Base-by-base conservation (phyloP, 371 early-diverging fungal species). In the Coemansia sp. region DNA sequence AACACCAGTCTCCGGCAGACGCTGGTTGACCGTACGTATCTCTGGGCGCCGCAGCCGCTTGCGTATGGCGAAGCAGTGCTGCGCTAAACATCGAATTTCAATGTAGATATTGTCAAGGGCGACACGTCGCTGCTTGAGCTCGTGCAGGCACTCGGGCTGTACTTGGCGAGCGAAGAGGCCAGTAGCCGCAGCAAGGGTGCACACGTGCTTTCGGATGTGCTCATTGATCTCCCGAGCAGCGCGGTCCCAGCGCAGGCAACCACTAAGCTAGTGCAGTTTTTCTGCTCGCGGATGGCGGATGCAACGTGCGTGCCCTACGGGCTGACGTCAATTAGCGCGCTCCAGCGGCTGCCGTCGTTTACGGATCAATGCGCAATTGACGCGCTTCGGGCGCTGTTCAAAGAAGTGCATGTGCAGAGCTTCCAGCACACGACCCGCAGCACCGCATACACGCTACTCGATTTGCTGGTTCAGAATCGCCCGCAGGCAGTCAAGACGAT, bases 171-270 rank as follows among this genome's bases (percentile, higher is more conserved):
- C 72, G 87, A 89, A 9, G 95, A 94, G 55, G 88, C 90, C 32
- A 86, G 84, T 64, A 80, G 87, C 31, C 88, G 98, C 53, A 90
- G 93, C 33, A 90, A 90, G 82, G 98, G 96, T 84, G 80, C 57
- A 24, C 82, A 83, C 10, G 75, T 86, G 12, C 65, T 85, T 47
- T 84, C 87, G 0, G 72, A 77, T 37, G 80, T 83, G 9, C 71
- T 87, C 34, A 67, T 59, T 33, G 75, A 81, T 18, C 63, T 68
- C 14, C 57, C 76, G 2, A 60, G 18, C n/a, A 47, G 56, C 9
- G 65, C 75, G 4, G 55, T 67, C 7, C 72, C 69, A 6, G 38
- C 59, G 29, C 59, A 56, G 37, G 75, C 78, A 2, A 88, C 86
- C 6, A 79, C 80, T 43, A 87, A 88, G 11, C 82, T 92, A 40